These are phyloP conservation scores for Lentinula aciculospora DNA, from an alignment of 768 basidiomycete genomes.

Conservation along the genomic window DNA sequence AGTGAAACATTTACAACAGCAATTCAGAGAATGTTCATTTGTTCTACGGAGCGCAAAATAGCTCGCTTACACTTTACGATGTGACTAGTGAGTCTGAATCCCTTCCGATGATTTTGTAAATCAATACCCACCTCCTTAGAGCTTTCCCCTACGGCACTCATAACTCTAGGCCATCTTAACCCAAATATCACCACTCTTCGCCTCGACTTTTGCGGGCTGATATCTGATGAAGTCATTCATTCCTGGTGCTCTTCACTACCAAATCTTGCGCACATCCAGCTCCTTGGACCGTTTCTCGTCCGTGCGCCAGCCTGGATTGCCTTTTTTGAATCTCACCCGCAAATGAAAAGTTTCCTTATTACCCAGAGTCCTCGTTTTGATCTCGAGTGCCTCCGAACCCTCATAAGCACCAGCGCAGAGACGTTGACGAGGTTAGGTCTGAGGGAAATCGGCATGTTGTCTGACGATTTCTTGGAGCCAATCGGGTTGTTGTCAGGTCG, in stretches of 20 bases:
- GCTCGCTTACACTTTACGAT: slow-evolving; percentile 74
- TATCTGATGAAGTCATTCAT: slow-evolving; percentile 56
- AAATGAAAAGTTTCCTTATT: slow-evolving; percentile 70
- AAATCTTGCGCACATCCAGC: slow-evolving; percentile 63
- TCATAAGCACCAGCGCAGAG: slow-evolving; percentile 45
- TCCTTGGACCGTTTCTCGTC: slow-evolving; percentile 87
- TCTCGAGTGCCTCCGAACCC: slow-evolving; percentile 51
- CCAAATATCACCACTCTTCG: slow-evolving; percentile 76
- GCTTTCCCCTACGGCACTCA: slow-evolving; percentile 60
- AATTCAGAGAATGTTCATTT: slow-evolving; percentile 75
- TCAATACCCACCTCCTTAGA: slow-evolving; percentile 36
- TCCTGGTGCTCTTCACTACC: slow-evolving; percentile 61
- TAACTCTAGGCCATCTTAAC: slow-evolving; percentile 72
- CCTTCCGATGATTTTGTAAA: not conserved
- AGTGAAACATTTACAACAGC: slow-evolving; percentile 28
- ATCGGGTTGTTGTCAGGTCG: slow-evolving; percentile 39
- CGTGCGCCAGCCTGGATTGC: slow-evolving; percentile 64
- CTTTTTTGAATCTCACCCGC: slow-evolving; percentile 63
- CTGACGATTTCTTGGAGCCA: slow-evolving; percentile 55
- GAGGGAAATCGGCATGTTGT: slow-evolving; percentile 68
- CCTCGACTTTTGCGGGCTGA: slow-evolving; percentile 82
- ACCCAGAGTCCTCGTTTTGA: slow-evolving; percentile 87
- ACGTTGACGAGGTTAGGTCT: slow-evolving; percentile 68
- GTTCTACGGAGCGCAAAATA: slow-evolving; percentile 76
- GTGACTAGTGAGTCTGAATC: slow-evolving; percentile 64